Percentiles rank a stretch among this genome's conserved stretches.
phyloP scores from a whole-genome alignment of 192 early-diverging fungal genomes.

The Entomortierella parvispora region DNA sequence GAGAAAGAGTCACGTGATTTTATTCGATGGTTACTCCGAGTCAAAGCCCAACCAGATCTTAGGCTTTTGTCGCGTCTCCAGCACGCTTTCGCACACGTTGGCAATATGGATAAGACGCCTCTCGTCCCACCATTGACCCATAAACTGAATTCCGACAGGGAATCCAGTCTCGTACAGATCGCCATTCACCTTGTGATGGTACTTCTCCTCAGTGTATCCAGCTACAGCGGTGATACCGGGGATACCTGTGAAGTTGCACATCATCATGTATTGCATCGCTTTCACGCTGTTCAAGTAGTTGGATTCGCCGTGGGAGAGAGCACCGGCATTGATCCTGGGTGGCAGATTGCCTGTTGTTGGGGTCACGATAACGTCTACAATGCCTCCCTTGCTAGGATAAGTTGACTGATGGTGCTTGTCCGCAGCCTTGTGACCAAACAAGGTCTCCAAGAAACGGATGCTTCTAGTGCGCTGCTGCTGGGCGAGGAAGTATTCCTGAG shows the following conservation, averaged over 20 bases:
- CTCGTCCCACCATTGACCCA: conserved; percentile 77
- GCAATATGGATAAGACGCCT: conserved; percentile 68
- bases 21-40: conserved; percentile 7
- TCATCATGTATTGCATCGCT: conserved; percentile 66
- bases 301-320: conserved; percentile 59
- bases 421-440: conserved; percentile 55
- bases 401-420: conserved; percentile 19
- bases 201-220: conserved; percentile 57
- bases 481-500: conserved; percentile 62
- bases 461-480: conserved; percentile 62
- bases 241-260: conserved; percentile 74
- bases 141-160: conserved; percentile 76
- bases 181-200: conserved; percentile 13
- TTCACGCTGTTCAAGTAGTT: conserved; percentile 62
- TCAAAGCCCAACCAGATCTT: conserved; percentile 46
- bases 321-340: conserved; percentile 58
- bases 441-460: conserved; percentile 58
- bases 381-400: conserved; percentile 20
- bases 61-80: conserved; percentile 52
- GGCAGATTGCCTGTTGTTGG: conserved; percentile 68
- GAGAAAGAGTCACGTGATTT: too few species aligned
- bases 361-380: conserved; percentile 71
- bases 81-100: conserved; percentile 59
- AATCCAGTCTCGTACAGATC: conserved; percentile 51
- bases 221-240: conserved; percentile 71